These are phyloP conservation scores for Ascoidea rubescens DNA, from an alignment of 805 yeast species.

Conservation along the genomic window DNA sequence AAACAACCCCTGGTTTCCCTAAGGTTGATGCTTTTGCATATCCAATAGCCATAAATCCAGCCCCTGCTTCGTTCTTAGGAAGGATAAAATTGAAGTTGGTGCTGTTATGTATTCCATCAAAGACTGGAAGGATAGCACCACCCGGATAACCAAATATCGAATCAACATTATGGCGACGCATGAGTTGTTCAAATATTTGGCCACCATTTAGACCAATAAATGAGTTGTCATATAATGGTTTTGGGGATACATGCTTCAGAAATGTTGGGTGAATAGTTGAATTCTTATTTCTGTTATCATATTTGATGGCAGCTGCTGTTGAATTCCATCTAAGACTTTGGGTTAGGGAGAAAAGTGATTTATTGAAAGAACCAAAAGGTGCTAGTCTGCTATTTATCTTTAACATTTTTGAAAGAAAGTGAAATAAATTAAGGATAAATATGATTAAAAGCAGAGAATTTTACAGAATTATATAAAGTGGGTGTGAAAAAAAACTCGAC, in stretches of 20 bases:
- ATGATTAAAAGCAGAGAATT: no score
- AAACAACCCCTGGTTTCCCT: constrained; percentile 94
- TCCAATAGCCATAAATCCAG: constrained; percentile 99
- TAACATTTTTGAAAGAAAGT: no score
- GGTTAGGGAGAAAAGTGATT: no score
- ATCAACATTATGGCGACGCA: constrained; percentile 90
- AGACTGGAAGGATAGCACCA: constrained; percentile 96
- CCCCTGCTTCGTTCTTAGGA: constrained; percentile 98
- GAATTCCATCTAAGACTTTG: no score
- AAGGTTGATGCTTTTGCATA: constrained; percentile 71
- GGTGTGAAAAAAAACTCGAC: no score
- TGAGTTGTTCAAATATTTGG: constrained; percentile 97
- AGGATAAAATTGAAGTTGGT: constrained; percentile 78
- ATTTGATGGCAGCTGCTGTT: no score
- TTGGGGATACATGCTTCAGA: constrained; percentile 1
- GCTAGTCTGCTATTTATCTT: no score
- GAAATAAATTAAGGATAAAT: no score
- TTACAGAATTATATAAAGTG: no score
- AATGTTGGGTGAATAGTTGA: no score
- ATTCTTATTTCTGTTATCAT: no score
- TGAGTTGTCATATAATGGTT: constrained; percentile 53
- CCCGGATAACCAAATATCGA: constrained; percentile 97
- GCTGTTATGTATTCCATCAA: constrained; percentile 91
- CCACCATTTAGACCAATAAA: constrained; percentile 97
- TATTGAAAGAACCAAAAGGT: no score